A percentile compares a stretch with the other conserved stretches of the same genome.
phyloP scores from a whole-genome alignment of 345 rosid genomes.

The Syzygium grande region DNA sequence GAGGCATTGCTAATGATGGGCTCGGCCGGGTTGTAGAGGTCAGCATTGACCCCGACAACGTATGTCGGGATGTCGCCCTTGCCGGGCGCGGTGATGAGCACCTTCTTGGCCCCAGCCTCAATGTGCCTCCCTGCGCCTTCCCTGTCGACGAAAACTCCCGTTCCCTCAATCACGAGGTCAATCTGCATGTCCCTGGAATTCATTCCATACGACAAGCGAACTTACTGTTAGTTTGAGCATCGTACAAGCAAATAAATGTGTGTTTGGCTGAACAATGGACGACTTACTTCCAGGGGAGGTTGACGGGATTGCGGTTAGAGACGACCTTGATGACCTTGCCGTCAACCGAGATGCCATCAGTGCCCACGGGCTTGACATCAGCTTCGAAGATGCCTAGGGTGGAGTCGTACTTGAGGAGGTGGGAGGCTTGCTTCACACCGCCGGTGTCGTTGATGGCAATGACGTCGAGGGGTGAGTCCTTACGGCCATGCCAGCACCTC shows the following conservation, averaged over 20 bases:
- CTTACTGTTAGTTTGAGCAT: background rate
- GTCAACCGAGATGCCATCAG: constrained; percentile 81
- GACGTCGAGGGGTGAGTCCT: constrained; percentile 83
- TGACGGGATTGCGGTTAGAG: constrained; percentile 61
- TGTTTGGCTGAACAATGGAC: background rate
- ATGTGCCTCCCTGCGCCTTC: constrained; percentile 97
- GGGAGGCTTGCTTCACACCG: constrained; percentile 93
- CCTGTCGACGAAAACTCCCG: constrained; percentile 92
- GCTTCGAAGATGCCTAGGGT: constrained; percentile 93
- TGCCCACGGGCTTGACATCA: constrained; percentile 83
- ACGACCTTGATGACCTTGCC: constrained; percentile 95
- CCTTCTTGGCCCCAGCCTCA: constrained; percentile 94
- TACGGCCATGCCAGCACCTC: constrained; percentile 96
- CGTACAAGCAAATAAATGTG: background rate
- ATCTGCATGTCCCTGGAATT: constrained; percentile 62
- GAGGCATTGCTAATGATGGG: constrained; percentile 96
- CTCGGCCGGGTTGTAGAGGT: constrained; percentile 53
- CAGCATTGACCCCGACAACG: constrained; percentile 95
- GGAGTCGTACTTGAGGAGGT: constrained; percentile 95
- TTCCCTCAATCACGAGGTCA: constrained; percentile 93
- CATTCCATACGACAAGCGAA: background rate
- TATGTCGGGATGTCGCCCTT: constrained; percentile 98
- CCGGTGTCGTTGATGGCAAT: constrained; percentile 92
- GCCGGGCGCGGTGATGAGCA: constrained; percentile 92
- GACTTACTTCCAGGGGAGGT: constrained; percentile 85